Conservation (phyloP, 352 stramenopile genomes). For the Globisporangium camurandrum region DNA sequence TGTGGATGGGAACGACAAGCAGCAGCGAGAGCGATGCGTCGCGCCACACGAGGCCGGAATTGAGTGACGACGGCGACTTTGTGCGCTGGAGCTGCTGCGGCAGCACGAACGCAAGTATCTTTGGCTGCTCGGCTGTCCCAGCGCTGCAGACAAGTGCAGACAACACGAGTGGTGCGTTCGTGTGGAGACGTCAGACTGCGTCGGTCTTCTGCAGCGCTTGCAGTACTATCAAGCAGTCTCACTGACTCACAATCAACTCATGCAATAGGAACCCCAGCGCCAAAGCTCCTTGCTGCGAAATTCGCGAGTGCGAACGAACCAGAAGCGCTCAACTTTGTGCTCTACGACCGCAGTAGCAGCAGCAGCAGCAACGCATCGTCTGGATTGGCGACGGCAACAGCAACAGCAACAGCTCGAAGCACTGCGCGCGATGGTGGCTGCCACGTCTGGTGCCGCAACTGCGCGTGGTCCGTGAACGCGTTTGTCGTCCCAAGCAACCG, state of each 20-base stretch:
- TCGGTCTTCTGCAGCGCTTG: not conserved
- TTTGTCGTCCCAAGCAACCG: slow-evolving; percentile 46
- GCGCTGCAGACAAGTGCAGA: not conserved
- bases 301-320: slow-evolving; percentile 12
- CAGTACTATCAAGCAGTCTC: not conserved
- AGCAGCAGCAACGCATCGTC: too few relatives aligned
- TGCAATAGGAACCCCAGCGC: slow-evolving; percentile 12
- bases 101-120: slow-evolving; percentile 40
- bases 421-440: slow-evolving; percentile 27
- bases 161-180: not conserved
- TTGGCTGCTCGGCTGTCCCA: slow-evolving; percentile 31
- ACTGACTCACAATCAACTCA: slow-evolving; percentile 1
- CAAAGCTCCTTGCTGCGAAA: slow-evolving; percentile 40
- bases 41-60: slow-evolving; percentile 41
- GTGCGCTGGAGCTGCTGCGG: slow-evolving; percentile 57
- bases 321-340: slow-evolving; percentile 23
- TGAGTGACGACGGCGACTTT: slow-evolving; percentile 53
- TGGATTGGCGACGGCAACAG: too few relatives aligned
- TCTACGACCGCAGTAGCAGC: slow-evolving; percentile 54
- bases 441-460: slow-evolving; percentile 29
- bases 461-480: slow-evolving; percentile 38
- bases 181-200: not conserved
- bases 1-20: not conserved
- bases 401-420: too few relatives aligned
- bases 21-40: slow-evolving; percentile 24